Evolutionary conservation across 805 yeast species (phyloP).

Genomic region (Candida ipomoeae): DNA sequence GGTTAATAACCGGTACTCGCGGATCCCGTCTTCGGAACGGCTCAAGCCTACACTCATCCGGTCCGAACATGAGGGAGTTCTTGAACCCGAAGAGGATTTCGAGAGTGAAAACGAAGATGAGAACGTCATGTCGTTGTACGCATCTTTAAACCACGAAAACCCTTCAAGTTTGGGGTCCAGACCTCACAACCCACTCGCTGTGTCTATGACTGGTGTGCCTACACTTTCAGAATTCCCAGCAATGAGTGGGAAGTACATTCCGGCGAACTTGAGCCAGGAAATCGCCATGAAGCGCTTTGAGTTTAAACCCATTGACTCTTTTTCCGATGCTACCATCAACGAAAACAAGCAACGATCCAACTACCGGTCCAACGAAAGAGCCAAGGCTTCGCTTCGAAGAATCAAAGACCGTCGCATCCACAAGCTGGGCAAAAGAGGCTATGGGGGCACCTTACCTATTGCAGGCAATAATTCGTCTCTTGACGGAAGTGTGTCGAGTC

Average conservation of each 20-base stretch:
- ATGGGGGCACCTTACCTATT: conserved; percentile 4
- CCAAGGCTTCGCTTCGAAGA: conserved; percentile 60
- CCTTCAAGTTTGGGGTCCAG: conserved; percentile 8
- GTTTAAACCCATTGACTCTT: conserved; percentile 15
- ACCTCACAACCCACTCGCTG: conserved; percentile 9
- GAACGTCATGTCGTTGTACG: conserved; percentile 62
- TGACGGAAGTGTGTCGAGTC: conserved; percentile 16
- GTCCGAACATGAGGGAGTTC: conserved; percentile 3
- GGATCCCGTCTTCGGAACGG: conserved; percentile 10
- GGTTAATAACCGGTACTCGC: conserved; percentile 12
- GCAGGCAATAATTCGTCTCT: not conserved
- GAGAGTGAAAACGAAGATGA: conserved; percentile 57
- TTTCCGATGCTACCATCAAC: conserved; percentile 9
- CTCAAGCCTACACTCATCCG: conserved; percentile 2
- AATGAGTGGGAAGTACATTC: conserved; percentile 30
- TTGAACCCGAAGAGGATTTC: conserved; percentile 17
- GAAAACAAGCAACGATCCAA: conserved; percentile 17
- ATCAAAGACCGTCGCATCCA: conserved; percentile 57
- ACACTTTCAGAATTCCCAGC: conserved; percentile 42
- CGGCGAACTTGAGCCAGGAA: conserved; percentile 19
- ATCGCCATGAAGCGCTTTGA: conserved; percentile 16
- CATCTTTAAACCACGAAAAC: conserved; percentile 41
- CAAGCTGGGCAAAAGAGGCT: conserved; percentile 29
- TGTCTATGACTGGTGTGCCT: conserved; percentile 29
- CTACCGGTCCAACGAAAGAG: conserved; percentile 51